Base-by-base conservation (phyloP, 2,329 filamentous ascomycete species). In the Neonectria ditissima region DNA sequence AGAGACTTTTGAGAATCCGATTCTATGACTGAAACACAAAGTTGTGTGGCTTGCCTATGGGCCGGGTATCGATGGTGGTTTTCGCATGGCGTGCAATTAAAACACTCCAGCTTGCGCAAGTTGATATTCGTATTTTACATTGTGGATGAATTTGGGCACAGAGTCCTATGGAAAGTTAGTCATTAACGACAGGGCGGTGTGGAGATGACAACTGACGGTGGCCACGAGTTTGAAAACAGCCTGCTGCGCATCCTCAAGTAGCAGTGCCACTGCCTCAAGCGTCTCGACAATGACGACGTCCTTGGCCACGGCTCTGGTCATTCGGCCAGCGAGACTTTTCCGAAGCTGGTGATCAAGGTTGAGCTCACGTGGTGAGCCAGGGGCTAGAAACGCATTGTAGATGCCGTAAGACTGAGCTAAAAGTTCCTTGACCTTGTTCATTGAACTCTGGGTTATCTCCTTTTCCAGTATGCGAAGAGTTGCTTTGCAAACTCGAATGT, bases 151-250 rank as follows among this genome's bases (percentile, higher is more conserved):
- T 72, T 92, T 92, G n/a, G 89, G 89, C 9, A 91, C 89, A 32
- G 89, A 92, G 72, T 92, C 89, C 89, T 91, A 66, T 2, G 48
- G 1, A 2, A 14, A 13, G 10, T 55, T 53, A 50, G 74, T 80
- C 56, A 79, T 16, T 43, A 43, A 20, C 39, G 18, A 1, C 9
- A 14, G 28, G 2, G 1, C 3, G 7, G 5, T 1, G 10, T 4
- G 0, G 4, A 14, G 41, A 2, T 1, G 30, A 50, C 80, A 61
- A 89, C 94, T 86, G 89, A 97, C 94, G 78, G 93, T 97, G 66
- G 95, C 96, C 96, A 98, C 98, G 69, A 98, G 83, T 81, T 97
- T 98, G 83, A 98, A 98, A 32, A 98, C 95, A 9, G 94, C 96
- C 67, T 91, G 92, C 76, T 97, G 94, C 5, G 96, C 95, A 77